Conservation (phyloP, 2,329 filamentous ascomycete species). For the Paramyrothecium roridum region DNA sequence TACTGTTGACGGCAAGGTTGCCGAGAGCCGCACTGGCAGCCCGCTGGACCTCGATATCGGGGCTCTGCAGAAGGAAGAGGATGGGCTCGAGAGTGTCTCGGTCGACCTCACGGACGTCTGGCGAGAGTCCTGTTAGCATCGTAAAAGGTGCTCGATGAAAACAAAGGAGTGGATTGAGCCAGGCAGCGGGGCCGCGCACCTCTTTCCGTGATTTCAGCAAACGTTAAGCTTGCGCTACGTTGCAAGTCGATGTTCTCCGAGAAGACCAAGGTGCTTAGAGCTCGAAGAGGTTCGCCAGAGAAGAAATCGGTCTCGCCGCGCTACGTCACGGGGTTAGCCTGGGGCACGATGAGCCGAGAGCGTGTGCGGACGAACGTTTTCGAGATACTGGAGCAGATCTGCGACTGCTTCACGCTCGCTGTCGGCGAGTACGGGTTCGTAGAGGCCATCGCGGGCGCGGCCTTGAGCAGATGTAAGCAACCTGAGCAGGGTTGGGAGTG, state of each 20-base stretch:
- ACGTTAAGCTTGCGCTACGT: conserved; percentile 94
- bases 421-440: conserved; percentile 86
- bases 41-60: conserved; percentile 94
- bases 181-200: conserved; percentile 51
- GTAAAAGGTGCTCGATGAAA: not conserved
- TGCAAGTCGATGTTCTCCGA: conserved; percentile 98
- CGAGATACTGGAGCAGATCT: conserved; percentile 90
- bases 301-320: conserved; percentile 98
- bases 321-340: conserved; percentile 48
- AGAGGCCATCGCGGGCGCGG: conserved; percentile 75
- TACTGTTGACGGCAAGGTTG: conserved; percentile 96
- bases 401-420: conserved; percentile 96
- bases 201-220: conserved; percentile 98
- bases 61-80: conserved; percentile 88
- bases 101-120: conserved; percentile 96
- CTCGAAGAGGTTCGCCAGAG: conserved; percentile 87
- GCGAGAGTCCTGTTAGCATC: not conserved
- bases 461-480: conserved; percentile 43
- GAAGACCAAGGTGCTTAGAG: conserved; percentile 92
- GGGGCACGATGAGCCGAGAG: not conserved
- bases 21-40: conserved; percentile 94
- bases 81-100: conserved; percentile 94
- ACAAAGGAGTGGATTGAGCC: no score
- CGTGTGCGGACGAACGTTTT: conserved; percentile 67
- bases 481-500: conserved; percentile 4